Evolutionary conservation across 1,139 yeast species (phyloP).

Genomic region (Tardiomyces depauwii): DNA sequence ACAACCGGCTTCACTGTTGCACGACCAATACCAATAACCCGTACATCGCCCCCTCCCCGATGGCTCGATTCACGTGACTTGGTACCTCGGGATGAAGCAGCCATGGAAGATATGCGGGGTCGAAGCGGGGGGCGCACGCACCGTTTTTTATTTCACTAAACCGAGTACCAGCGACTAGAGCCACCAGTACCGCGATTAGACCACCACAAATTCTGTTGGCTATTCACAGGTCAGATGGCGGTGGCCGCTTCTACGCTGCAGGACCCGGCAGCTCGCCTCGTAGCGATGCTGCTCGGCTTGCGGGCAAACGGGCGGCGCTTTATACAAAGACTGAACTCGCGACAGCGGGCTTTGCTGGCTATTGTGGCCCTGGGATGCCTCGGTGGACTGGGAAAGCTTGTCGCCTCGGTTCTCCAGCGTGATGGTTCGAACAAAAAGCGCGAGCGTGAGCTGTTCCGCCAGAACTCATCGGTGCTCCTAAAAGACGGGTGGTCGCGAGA

Average conservation of each 20-base stretch:
- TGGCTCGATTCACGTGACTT: too few relatives aligned
- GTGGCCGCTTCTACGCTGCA: background rate
- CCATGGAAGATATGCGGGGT: too few relatives aligned
- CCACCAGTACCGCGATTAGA: too few relatives aligned
- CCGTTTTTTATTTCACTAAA: too few relatives aligned
- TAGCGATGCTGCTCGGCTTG: background rate
- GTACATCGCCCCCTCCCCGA: too few relatives aligned
- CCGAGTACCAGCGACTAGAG: too few relatives aligned
- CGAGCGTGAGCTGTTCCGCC: background rate
- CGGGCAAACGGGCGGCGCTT: background rate
- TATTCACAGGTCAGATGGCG: background rate
- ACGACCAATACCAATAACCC: too few relatives aligned
- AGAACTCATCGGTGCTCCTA: background rate
- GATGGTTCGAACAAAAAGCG: background rate
- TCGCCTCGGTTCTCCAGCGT: background rate
- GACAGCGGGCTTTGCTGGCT: background rate
- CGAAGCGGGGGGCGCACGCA: too few relatives aligned
- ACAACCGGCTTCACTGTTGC: too few relatives aligned
- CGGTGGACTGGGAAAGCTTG: background rate
- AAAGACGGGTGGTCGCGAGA: slow-evolving; percentile 2
- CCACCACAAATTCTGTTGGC: too few relatives aligned
- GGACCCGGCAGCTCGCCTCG: background rate
- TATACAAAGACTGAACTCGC: background rate
- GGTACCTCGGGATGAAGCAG: too few relatives aligned
- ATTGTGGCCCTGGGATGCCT: background rate